Percentiles rank a stretch among this genome's conserved stretches.
These are phyloP conservation scores for Neopestalotiopsis sp. DNA, from an alignment of 2,329 filamentous ascomycete species.

Conservation along the genomic window DNA sequence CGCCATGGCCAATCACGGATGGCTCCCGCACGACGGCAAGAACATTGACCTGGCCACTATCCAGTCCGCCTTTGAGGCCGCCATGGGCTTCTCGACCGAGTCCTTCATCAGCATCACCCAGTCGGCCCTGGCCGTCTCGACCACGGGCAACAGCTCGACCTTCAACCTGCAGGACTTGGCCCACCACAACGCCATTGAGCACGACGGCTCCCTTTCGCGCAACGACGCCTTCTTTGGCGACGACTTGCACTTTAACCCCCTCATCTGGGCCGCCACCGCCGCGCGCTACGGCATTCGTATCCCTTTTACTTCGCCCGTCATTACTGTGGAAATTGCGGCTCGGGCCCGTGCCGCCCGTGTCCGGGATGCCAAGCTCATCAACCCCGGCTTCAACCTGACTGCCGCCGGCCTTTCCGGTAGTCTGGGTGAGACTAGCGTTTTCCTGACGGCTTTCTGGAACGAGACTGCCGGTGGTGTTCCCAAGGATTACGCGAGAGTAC, in stretches of 20 bases:
- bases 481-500: constrained; percentile 10
- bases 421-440: constrained; percentile 13
- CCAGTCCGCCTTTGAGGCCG: background rate
- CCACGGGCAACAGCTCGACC: constrained; percentile 18
- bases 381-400: constrained; percentile 15
- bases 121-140: constrained; percentile 12
- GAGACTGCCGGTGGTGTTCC: background rate
- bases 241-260: constrained; percentile 13
- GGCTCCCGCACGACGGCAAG: constrained; percentile 16
- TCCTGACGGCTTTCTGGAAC: constrained; percentile 12
- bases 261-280: constrained; percentile 13
- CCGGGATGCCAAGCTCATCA: background rate
- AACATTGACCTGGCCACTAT: constrained; percentile 11
- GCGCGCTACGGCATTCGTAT: constrained; percentile 9
- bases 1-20: constrained; percentile 15
- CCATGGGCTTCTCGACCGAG: constrained; percentile 8
- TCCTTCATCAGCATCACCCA: constrained; percentile 8
- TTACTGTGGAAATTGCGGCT: constrained; percentile 6
- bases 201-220: constrained; percentile 9
- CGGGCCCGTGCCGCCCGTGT: constrained; percentile 5
- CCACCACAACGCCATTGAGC: constrained; percentile 15
- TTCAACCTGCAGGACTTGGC: constrained; percentile 11
- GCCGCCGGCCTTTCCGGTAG: background rate
- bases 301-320: background rate
- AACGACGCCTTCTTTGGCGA: constrained; percentile 16